Conservation (phyloP, 2,329 filamentous ascomycete genomes). For the Dactylellina haptotyla region DNA sequence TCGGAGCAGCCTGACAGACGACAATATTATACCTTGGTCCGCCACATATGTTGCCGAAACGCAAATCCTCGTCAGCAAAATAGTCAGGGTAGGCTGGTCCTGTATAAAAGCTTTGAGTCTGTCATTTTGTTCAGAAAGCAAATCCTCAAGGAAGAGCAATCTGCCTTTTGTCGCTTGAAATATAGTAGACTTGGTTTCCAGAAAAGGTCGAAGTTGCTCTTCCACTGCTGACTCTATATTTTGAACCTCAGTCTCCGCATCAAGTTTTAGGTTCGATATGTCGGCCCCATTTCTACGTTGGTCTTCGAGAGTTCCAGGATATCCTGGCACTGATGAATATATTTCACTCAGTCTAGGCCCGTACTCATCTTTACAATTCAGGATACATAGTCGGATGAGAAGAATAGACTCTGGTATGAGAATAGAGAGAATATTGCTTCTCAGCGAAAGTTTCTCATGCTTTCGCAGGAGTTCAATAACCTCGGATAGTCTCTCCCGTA, state of each 20-base stretch:
- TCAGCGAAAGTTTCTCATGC: conserved; percentile 39
- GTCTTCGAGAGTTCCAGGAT: conserved; percentile 7
- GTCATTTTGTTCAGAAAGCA: conserved; percentile 30
- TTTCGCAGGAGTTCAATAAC: conserved; percentile 23
- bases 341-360: conserved; percentile 15
- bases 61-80: conserved; percentile 23
- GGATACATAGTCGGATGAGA: conserved; percentile 33
- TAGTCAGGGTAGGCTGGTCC: conserved; percentile 7
- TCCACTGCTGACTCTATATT: conserved; percentile 15
- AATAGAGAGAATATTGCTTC: conserved; percentile 22
- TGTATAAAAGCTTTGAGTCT: not conserved
- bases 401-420: conserved; percentile 27
- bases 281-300: not conserved
- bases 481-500: conserved; percentile 41
- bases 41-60: conserved; percentile 31
- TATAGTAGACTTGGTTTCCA: conserved; percentile 18
- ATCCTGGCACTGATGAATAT: conserved; percentile 28
- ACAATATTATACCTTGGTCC: conserved; percentile 38
- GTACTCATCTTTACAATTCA: conserved; percentile 49
- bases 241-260: conserved; percentile 30
- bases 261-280: not conserved
- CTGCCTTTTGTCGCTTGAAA: conserved; percentile 41
- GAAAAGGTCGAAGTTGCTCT: conserved; percentile 13
- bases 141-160: conserved; percentile 38
- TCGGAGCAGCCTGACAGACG: conserved; percentile 40